Evolutionary conservation across 495 filamentous ascomycete genomes (phyloP), one percentile per base, ranked within the genome.

Genomic region (Filosporella fistucella): DNA sequence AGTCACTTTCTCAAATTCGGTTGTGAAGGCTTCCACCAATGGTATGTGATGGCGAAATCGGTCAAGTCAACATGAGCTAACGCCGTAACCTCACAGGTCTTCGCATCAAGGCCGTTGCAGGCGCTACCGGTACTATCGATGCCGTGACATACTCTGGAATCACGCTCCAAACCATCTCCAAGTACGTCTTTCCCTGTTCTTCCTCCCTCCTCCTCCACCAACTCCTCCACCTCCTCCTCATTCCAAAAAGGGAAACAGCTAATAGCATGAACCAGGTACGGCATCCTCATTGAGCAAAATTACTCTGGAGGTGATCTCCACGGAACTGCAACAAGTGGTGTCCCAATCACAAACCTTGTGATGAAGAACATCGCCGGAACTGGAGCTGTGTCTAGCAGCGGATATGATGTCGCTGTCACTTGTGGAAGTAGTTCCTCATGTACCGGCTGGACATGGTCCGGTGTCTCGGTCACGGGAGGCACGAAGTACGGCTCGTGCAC

Each of bases 231-330:
- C n/a, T n/a, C n/a, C 28, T n/a, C 28, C 28, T 30, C n/a, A n/a
- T n/a, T 8, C n/a, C n/a, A n/a, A 30, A 30, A 30, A 30, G 8
- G 8, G 28, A 30, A 30, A n/a, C n/a, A n/a, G n/a, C 28, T 30
- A 30, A 30, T n/a, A 30, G 8, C 28, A 8, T 30, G n/a, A 30
- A 30, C 28, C n/a, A 30, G 28, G 28, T 81, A 85, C 57, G 83
- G 81, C 39, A 77, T 87, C 39, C 68, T 82, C 49, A 77, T 87
- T 36, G 65, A 86, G 64, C 83, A 87, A 63, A 81, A 85, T 60
- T 87, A 86, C 55, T 63, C 77, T 67, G 82, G 82, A 50, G 81
- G 80, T 28, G 66, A 65, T 53, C 16, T n/a, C 3, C 5, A 20
- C 3, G 80, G 80, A n/a, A 76, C 45, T 3, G 75, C 82, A 14